Evolutionary conservation across 768 basidiomycete genomes (phyloP).

Genomic region (Austroboletus eburneus): DNA sequence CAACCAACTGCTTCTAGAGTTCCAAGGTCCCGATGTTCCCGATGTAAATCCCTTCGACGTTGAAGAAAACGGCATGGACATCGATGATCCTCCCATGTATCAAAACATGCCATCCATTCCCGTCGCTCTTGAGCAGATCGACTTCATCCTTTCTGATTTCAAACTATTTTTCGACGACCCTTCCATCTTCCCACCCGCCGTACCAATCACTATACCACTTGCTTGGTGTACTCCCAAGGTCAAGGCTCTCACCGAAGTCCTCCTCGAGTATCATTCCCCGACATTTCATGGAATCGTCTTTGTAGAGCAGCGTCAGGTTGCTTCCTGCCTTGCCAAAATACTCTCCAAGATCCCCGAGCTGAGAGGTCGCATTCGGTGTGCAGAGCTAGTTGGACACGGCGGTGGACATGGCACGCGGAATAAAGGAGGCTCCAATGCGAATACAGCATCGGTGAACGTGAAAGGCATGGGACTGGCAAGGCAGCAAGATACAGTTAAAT

Average conservation of each 20-base stretch:
- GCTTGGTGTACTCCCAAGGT: constrained; percentile 76
- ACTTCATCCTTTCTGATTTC: constrained; percentile 46
- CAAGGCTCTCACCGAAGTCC: constrained; percentile 53
- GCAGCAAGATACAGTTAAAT: constrained; percentile 56
- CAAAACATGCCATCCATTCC: constrained; percentile 27
- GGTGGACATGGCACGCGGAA: constrained; percentile 27
- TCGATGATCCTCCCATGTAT: constrained; percentile 21
- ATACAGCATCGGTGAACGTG: constrained; percentile 33
- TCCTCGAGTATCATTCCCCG: constrained; percentile 48
- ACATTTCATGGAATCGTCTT: constrained; percentile 83
- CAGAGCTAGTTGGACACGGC: constrained; percentile 70
- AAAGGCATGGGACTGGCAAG: constrained; percentile 49
- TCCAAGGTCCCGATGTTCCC: constrained; percentile 17
- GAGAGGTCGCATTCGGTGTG: constrained; percentile 52
- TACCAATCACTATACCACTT: constrained; percentile 43
- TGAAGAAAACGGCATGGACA: constrained; percentile 24
- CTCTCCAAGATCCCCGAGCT: constrained; percentile 59
- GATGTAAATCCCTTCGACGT: constrained; percentile 12
- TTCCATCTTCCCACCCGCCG: constrained; percentile 23
- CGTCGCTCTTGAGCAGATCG: constrained; percentile 44
- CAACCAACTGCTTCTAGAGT: constrained; percentile 35
- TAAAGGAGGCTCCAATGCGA: constrained; percentile 16
- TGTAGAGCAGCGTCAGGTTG: constrained; percentile 81
- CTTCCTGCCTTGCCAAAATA: constrained; percentile 61
- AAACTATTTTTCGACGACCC: constrained; percentile 35